Base-by-base conservation (phyloP, 352 stramenopile species). In the Phytophthora europaea region DNA sequence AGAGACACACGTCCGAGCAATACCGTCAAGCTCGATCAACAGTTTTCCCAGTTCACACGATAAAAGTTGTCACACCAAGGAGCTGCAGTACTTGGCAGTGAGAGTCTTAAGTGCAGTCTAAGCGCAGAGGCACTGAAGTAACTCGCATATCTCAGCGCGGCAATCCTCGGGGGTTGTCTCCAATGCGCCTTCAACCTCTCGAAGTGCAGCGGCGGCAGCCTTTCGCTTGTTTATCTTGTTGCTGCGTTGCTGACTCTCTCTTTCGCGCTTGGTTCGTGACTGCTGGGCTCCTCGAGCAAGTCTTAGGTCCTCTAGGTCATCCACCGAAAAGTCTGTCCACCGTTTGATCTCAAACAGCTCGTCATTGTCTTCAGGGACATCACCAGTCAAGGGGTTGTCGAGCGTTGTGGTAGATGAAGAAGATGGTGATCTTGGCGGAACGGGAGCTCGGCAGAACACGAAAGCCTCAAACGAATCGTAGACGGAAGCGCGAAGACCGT, bases 401-500 rank as follows among this genome's bases (percentile, higher is more conserved):
- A 43, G 28, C 2, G 23, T 34, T 13, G 36, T 64, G 4, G 38
- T 58, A 1, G 40, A 61, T 54, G 36, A 69, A 3, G 38, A 61
- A 1, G 40, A 61, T 54, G 16, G 36, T 16, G 59, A 67, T 2
- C 61, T 59, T 31, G 62, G 20, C 6, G 47, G 38, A 16, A 20
- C 38, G 10, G 54, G 15, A n/a, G 55, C 48, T 26, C 48, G 61
- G 20, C 81, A 90, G 34, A 75, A 71, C 6, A 92, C 62, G 56
- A 90, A 89, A 15, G 79, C 80, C 69, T 92, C 84, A 55, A 82
- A 83, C 0, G 82, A 87, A 59, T 92, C 84, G 47, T 81, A 89
- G 2, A 92, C 59, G 2, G 81, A 89, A 3, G 84, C 84, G 1
- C 84, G 79, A 2, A 92, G 65, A 4, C 83, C 84, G 62, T 92